Percentiles rank a stretch among this genome's conserved stretches.
phyloP scores from a whole-genome alignment of 805 yeast species.

The Yamadazyma sp. region DNA sequence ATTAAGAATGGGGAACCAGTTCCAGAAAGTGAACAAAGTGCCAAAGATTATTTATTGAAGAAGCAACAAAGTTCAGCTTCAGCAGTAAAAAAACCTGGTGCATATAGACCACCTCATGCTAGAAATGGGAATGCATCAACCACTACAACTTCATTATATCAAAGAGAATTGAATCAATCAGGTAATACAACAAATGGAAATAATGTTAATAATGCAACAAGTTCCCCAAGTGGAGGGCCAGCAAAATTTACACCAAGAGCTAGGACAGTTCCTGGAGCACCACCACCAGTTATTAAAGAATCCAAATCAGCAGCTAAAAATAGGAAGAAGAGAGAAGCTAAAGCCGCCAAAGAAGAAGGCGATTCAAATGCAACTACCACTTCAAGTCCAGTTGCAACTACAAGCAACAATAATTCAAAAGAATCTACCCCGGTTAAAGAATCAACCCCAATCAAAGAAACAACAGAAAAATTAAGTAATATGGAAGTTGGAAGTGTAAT shows the following conservation, averaged over 20 bases:
- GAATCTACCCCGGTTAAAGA: slow-evolving; percentile 12
- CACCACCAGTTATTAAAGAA: slow-evolving; percentile 43
- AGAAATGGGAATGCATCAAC: slow-evolving; percentile 39
- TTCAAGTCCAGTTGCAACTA: slow-evolving; percentile 11
- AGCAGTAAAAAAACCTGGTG: slow-evolving; percentile 67
- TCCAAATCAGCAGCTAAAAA: slow-evolving; percentile 69
- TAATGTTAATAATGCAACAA: slow-evolving; percentile 15
- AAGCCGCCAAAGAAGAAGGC: slow-evolving; percentile 7
- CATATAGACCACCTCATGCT: slow-evolving; percentile 97
- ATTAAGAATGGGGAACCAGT: slow-evolving; percentile 47
- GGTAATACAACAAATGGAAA: no score
- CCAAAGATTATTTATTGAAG: slow-evolving; percentile 52
- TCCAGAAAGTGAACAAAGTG: slow-evolving; percentile 70
- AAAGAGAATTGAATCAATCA: slow-evolving; percentile 45
- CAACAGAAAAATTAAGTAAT: slow-evolving; percentile 4
- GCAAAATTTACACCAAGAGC: slow-evolving; percentile 13
- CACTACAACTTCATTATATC: slow-evolving; percentile 51
- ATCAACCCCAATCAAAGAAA: slow-evolving; percentile 9
- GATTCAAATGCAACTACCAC: slow-evolving; percentile 10
- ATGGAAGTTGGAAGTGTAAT: slow-evolving; percentile 40
- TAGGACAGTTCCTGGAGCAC: slow-evolving; percentile 59
- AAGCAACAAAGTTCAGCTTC: slow-evolving; percentile 29
- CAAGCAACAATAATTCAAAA: not conserved
- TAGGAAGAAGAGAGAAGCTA: slow-evolving; percentile 64
- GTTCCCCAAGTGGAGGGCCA: slow-evolving; percentile 15